Conservation (phyloP, 495 filamentous ascomycete species). For the Achaetomiella virescens region DNA sequence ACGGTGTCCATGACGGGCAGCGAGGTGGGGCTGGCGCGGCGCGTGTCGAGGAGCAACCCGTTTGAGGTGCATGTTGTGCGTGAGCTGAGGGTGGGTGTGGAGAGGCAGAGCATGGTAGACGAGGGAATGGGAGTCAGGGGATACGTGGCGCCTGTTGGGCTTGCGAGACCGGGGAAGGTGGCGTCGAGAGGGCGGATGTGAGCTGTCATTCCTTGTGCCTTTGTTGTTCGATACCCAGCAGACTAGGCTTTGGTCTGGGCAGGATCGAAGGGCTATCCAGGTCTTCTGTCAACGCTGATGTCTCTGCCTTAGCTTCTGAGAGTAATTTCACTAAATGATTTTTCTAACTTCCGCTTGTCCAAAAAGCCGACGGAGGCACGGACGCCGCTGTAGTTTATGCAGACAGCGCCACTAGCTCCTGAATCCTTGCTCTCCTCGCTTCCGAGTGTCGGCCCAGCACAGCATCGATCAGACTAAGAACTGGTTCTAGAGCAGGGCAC, state of each 20-base stretch:
- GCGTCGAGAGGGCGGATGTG: too few relatives aligned
- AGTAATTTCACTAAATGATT: too few relatives aligned
- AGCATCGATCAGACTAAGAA: background rate
- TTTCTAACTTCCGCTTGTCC: too few relatives aligned
- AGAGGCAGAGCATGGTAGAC: background rate
- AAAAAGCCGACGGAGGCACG: background rate
- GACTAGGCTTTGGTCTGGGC: too few relatives aligned
- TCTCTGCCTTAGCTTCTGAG: too few relatives aligned
- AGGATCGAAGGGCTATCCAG: too few relatives aligned
- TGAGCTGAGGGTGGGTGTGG: background rate
- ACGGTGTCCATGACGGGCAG: background rate
- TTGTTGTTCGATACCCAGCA: too few relatives aligned
- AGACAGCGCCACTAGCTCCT: constrained; percentile 2
- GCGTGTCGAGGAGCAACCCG: background rate
- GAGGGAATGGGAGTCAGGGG: background rate
- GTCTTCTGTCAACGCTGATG: too few relatives aligned
- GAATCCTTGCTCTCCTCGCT: background rate
- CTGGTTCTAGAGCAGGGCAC: constrained; percentile 1
- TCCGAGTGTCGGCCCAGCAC: background rate
- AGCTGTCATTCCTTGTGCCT: too few relatives aligned
- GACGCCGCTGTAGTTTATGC: background rate
- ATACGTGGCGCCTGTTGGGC: background rate
- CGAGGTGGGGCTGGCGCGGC: constrained; percentile 6
- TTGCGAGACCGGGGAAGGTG: too few relatives aligned
- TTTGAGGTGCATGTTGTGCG: constrained; percentile 10